These are phyloP conservation scores for Tulasnella sp. DNA, from an alignment of 768 basidiomycete species.

Conservation along the genomic window DNA sequence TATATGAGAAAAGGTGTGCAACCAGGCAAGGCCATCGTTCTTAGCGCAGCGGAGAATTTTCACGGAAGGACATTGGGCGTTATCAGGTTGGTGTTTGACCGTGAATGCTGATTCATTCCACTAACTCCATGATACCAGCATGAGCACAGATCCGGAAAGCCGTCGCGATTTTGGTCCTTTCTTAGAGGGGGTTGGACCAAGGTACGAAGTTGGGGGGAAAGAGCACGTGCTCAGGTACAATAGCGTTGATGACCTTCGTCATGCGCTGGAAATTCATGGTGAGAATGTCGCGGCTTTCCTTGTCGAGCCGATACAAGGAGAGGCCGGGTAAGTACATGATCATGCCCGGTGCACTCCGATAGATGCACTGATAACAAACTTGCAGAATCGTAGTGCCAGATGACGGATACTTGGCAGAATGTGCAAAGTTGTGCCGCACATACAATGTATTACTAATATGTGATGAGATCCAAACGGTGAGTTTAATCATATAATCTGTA, in stretches of 20 bases:
- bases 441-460: constrained; percentile 93
- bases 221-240: constrained; percentile 66
- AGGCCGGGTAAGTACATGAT: constrained; percentile 62
- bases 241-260: constrained; percentile 64
- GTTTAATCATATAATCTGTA: constrained; percentile 16
- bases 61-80: constrained; percentile 87
- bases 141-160: constrained; percentile 91
- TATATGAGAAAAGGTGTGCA: constrained; percentile 75
- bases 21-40: constrained; percentile 70
- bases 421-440: constrained; percentile 74
- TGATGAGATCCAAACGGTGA: constrained; percentile 93
- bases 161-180: constrained; percentile 85
- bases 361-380: neutral
- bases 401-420: constrained; percentile 66
- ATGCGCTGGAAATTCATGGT: constrained; percentile 68
- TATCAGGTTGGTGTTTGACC: constrained; percentile 43
- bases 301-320: constrained; percentile 98
- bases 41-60: constrained; percentile 85
- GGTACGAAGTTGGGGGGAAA: constrained; percentile 38
- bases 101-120: neutral
- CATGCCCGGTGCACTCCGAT: neutral
- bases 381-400: constrained; percentile 82
- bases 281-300: constrained; percentile 82
- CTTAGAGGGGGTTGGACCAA: constrained; percentile 75
- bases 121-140: constrained; percentile 32